A percentile compares a stretch with the other conserved stretches of the same genome.
Evolutionary conservation across 202 grass and related monocot species (phyloP).

Genomic region (Schoenoplectus tabernaemontani): DNA sequence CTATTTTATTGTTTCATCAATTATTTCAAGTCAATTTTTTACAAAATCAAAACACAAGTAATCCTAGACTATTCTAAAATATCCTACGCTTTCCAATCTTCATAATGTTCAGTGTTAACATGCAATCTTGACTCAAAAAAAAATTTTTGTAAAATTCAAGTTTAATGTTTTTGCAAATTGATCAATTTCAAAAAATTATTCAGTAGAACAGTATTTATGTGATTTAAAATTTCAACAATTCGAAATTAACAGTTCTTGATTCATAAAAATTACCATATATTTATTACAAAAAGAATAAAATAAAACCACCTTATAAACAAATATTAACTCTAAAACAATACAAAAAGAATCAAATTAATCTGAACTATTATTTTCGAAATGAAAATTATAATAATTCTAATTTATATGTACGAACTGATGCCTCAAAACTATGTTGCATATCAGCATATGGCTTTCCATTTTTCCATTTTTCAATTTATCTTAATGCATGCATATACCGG

Average conservation of each 20-base stretch:
- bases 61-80: no score
- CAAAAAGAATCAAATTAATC: not conserved
- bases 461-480: not conserved
- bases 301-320: not conserved
- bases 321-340: conserved; percentile 8
- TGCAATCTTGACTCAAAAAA: no score
- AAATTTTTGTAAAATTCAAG: no score
- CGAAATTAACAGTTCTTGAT: not conserved
- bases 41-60: no score
- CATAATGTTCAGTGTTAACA: no score
- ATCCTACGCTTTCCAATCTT: no score
- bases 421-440: not conserved
- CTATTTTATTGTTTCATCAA: no score
- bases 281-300: not conserved
- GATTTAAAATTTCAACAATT: not conserved
- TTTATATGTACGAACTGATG: not conserved
- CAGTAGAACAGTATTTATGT: not conserved
- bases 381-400: not conserved
- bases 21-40: no score
- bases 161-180: no score
- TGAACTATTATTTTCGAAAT: not conserved
- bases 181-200: no score
- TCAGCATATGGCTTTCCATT: not conserved
- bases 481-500: conserved; percentile 68
- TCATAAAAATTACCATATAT: not conserved